Percentiles rank a stretch among this genome's conserved stretches.
Conservation (phyloP, 371 early-diverging fungal genomes). For the Rhizopus delemar region DNA sequence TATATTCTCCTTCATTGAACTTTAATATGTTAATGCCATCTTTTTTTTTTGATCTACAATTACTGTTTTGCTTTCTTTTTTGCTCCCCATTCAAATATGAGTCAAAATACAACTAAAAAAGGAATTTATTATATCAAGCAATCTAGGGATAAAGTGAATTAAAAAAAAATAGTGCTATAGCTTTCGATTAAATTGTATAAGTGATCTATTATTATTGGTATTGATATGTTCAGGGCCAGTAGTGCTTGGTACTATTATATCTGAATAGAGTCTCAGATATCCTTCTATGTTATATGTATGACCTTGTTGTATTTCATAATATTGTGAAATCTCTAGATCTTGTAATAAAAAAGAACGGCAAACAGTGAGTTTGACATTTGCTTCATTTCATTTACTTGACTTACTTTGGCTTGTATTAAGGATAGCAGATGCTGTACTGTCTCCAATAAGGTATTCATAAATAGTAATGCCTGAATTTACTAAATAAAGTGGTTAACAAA, state of each 20-base stretch:
- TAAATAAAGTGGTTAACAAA: constrained; percentile 2
- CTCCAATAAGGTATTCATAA: constrained; percentile 33
- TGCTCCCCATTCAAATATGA: too few relatives aligned
- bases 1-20: too few relatives aligned
- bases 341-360: not conserved
- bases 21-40: too few relatives aligned
- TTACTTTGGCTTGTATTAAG: constrained; percentile 27
- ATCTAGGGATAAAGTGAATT: constrained; percentile 25
- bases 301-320: constrained; percentile 18
- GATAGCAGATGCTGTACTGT: constrained; percentile 30
- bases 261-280: constrained; percentile 23
- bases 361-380: not conserved
- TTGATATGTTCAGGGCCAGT: not conserved
- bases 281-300: constrained; percentile 30
- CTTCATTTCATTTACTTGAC: not conserved
- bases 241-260: not conserved
- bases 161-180: constrained; percentile 36
- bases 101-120: constrained; percentile 32
- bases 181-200: constrained; percentile 9
- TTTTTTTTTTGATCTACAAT: too few relatives aligned
- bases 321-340: constrained; percentile 7
- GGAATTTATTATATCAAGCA: constrained; percentile 32
- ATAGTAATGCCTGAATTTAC: constrained; percentile 12
- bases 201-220: constrained; percentile 23
- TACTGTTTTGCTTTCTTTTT: too few relatives aligned